These are phyloP conservation scores for Chalciporus sphaerocephalus DNA, from an alignment of 768 basidiomycete genomes.

Conservation along the genomic window DNA sequence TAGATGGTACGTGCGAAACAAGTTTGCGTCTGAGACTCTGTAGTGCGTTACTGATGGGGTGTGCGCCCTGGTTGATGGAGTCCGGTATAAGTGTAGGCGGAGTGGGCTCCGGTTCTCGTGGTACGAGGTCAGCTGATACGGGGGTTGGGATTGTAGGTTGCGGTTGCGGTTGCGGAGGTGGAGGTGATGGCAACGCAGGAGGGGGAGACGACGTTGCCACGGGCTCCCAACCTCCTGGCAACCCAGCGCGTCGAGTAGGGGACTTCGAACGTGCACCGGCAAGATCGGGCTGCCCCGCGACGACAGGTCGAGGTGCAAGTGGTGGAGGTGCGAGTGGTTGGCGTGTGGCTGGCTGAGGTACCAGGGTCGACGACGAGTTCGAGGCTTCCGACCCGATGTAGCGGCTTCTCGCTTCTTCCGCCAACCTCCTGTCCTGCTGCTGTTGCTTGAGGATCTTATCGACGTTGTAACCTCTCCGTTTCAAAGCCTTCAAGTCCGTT, in stretches of 20 bases:
- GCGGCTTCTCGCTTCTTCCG: constrained; percentile 41
- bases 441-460: constrained; percentile 89
- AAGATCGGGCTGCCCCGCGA: not conserved
- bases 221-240: constrained; percentile 24
- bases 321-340: no score
- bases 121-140: not conserved
- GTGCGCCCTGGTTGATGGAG: constrained; percentile 1
- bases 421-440: constrained; percentile 56
- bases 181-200: constrained; percentile 1
- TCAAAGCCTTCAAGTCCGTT: constrained; percentile 78
- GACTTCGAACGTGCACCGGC: constrained; percentile 15
- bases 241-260: constrained; percentile 14
- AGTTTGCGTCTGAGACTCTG: constrained; percentile 29
- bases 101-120: constrained; percentile 1
- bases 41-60: constrained; percentile 15
- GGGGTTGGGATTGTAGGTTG: not conserved
- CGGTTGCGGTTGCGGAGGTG: no score
- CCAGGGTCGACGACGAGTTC: constrained; percentile 1
- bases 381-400: constrained; percentile 19
- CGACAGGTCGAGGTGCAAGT: constrained; percentile 12
- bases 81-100: constrained; percentile 1
- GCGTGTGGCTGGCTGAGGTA: constrained; percentile 14
- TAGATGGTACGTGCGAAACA: constrained; percentile 16
- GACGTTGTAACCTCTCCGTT: constrained; percentile 85
- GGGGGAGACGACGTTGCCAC: constrained; percentile 12